Conservation (phyloP, 495 filamentous ascomycete species). For the Penicillium simplicissimum region DNA sequence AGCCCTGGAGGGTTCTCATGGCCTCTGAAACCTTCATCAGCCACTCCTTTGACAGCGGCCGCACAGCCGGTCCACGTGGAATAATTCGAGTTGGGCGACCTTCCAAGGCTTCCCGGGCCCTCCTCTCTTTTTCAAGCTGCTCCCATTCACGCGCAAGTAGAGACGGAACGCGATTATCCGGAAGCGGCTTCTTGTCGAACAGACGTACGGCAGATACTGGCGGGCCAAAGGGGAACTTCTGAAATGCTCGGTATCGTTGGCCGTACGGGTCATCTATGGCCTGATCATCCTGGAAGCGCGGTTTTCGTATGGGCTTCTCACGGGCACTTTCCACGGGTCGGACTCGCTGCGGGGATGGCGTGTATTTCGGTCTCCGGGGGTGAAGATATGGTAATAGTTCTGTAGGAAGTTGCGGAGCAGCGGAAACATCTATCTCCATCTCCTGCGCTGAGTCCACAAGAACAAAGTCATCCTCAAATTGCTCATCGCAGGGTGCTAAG, state of each 20-base stretch:
- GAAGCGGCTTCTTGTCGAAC: conserved; percentile 29
- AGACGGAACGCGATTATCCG: conserved; percentile 35
- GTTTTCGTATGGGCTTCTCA: conserved; percentile 5
- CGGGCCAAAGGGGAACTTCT: conserved; percentile 27
- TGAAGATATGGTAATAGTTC: conserved; percentile 27
- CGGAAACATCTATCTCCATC: conserved; percentile 15
- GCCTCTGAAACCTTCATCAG: conserved; percentile 36
- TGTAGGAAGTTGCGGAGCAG: conserved; percentile 18
- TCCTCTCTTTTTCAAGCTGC: conserved; percentile 20
- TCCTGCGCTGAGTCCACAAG: conserved; percentile 9
- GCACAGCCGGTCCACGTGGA: conserved; percentile 39
- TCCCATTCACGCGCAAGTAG: conserved; percentile 36
- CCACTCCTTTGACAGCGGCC: conserved; percentile 49
- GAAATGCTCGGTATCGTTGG: conserved; percentile 13
- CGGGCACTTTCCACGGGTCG: conserved; percentile 5
- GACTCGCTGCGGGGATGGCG: conserved; percentile 9
- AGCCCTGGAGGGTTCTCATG: conserved; percentile 26
- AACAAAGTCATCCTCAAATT: conserved; percentile 7
- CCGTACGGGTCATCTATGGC: conserved; percentile 30
- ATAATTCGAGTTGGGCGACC: conserved; percentile 23
- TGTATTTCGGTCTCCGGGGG: conserved; percentile 13
- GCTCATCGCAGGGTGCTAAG: conserved; percentile 16
- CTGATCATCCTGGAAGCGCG: conserved; percentile 14
- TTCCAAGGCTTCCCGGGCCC: conserved; percentile 13
- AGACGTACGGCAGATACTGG: conserved; percentile 43